Evolutionary conservation across 2,329 filamentous ascomycete genomes (phyloP), one percentile per base, ranked within the genome.

Genomic region (Pseudogymnoascus sp.): DNA sequence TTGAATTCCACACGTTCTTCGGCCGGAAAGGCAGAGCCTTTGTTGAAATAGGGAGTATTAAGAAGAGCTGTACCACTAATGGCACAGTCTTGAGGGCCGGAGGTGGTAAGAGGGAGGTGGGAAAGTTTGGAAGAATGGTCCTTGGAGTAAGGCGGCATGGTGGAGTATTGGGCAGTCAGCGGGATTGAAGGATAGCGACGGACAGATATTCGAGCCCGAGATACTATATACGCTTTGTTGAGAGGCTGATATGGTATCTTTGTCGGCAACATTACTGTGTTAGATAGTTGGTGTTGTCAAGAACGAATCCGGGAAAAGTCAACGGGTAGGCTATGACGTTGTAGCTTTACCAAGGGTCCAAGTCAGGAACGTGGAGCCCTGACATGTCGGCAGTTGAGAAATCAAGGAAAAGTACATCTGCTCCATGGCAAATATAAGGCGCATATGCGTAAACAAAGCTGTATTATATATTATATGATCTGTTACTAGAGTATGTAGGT

Each of bases 21-120:
- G 0, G 77, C 69, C 0, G 88, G 82, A 68, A 93, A 93, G 0
- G 86, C 90, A 2, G 90, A 91, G 31, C 91, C 91, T 74, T 94
- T 94, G 77, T 95, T 96, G 76, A 91, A 87, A 68, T 83, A 85
- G 1, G 87, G 80, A 10, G 83, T 84, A 64, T 84, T 82, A 7
- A 91, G 78, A 5, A 91, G 76, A 0, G 81, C 78, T 41, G 76
- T 75, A 4, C 83, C 83, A 5, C 69, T 74, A 37, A 82, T 71
- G 2, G 79, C 78, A 68, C 80, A 82, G 62, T 81, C 78, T 65
- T 80, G 73, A 1, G 78, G 78, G 1, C 80, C 80, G 31, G 70
- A 74, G 11, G 77, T 80, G 69, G 75, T 76, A n/a, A 82, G 72
- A 5, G 78, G 78, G 4, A 81, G 75, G 62, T 80, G 69, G 2